Percentiles rank a stretch among this genome's conserved stretches.
phyloP scores from a whole-genome alignment of 2,329 filamentous ascomycete species.

The Cercospora citrullina region DNA sequence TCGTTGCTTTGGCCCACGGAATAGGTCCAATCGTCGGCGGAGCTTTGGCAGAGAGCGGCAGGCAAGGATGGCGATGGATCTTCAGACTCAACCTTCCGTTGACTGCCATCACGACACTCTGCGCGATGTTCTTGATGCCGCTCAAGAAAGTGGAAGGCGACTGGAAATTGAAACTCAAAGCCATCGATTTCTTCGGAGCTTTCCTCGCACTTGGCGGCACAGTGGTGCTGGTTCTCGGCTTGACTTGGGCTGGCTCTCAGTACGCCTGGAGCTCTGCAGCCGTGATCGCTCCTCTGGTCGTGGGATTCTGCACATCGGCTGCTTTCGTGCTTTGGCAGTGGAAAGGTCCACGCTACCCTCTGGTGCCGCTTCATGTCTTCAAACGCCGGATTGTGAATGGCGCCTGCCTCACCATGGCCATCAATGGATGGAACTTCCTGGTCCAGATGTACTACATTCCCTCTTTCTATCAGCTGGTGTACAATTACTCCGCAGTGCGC shows the following conservation, averaged over 20 bases:
- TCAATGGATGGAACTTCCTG: conserved; percentile 61
- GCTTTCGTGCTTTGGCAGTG: conserved; percentile 57
- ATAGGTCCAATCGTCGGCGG: conserved; percentile 51
- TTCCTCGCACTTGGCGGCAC: conserved; percentile 54
- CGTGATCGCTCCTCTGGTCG: conserved; percentile 53
- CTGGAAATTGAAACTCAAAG: conserved; percentile 48
- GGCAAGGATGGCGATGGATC: conserved; percentile 30
- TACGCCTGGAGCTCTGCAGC: conserved; percentile 57
- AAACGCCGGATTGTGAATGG: conserved; percentile 56
- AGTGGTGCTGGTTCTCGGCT: conserved; percentile 54
- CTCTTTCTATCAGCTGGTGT: conserved; percentile 28
- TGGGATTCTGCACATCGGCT: conserved; percentile 52
- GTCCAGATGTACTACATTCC: conserved; percentile 53
- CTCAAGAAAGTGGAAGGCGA: conserved; percentile 56
- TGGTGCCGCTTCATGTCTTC: conserved; percentile 57
- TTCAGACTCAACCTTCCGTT: conserved; percentile 51
- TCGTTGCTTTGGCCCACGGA: conserved; percentile 41
- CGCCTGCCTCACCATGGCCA: conserved; percentile 49
- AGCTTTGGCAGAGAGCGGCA: conserved; percentile 29
- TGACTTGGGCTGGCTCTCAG: conserved; percentile 55
- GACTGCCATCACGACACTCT: conserved; percentile 49
- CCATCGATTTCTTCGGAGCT: conserved; percentile 57
- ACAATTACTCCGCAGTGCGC: conserved; percentile 24
- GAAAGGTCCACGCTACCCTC: conserved; percentile 51
- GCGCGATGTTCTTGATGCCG: conserved; percentile 58